phyloP scores from a whole-genome alignment of 768 basidiomycete species.

The Scleroderma citrinum region DNA sequence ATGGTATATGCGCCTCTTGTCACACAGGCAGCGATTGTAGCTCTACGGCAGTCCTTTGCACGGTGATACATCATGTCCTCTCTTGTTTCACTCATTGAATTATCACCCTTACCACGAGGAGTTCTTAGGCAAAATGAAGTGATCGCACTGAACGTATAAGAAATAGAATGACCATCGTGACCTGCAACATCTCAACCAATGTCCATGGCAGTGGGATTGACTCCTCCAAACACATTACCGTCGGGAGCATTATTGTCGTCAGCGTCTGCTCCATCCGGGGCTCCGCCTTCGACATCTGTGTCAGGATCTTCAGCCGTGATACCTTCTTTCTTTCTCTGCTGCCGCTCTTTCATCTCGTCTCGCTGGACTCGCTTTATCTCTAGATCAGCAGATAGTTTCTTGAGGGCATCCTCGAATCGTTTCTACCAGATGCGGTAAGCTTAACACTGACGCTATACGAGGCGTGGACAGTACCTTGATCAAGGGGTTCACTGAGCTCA shows the following conservation, averaged over 20 bases:
- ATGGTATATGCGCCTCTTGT: conserved; percentile 72
- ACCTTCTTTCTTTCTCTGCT: conserved; percentile 66
- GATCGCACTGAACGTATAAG: too few relatives aligned
- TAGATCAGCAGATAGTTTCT: conserved; percentile 80
- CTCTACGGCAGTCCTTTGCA: conserved; percentile 29
- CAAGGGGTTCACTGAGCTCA: conserved; percentile 78
- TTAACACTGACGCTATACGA: neutral
- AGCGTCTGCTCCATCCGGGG: conserved; percentile 31
- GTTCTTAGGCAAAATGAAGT: too few relatives aligned
- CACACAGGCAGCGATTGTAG: conserved; percentile 62
- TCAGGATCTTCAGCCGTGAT: conserved; percentile 36
- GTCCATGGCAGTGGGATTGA: conserved; percentile 34
- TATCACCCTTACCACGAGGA: too few relatives aligned
- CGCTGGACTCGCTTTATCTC: conserved; percentile 79
- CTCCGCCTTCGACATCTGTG: conserved; percentile 34
- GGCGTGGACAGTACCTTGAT: conserved; percentile 52
- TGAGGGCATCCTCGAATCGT: conserved; percentile 90
- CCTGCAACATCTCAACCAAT: conserved; percentile 16
- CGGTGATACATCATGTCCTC: too few relatives aligned
- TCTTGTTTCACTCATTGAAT: too few relatives aligned
- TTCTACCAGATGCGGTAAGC: conserved; percentile 40
- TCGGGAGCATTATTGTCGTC: conserved; percentile 18
- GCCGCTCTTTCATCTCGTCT: conserved; percentile 74
- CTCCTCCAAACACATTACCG: conserved; percentile 43
- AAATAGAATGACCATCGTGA: too few relatives aligned